phyloP scores from a whole-genome alignment of 176 grass and related monocot species.

The Raddia guianensis region DNA sequence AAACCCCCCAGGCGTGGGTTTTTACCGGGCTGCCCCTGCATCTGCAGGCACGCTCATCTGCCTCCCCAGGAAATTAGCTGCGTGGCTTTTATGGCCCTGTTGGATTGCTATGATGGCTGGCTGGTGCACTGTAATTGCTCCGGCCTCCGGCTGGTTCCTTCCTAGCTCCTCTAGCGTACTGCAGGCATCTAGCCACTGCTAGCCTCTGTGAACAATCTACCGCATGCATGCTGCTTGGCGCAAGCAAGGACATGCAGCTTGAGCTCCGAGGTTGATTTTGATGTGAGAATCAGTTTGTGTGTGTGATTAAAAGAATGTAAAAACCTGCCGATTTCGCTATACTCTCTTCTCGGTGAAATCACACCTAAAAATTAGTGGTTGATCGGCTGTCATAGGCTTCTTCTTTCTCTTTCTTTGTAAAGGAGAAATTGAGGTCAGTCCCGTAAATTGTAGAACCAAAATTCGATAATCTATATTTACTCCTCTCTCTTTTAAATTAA shows the following conservation, averaged over 20 bases:
- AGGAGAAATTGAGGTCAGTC: no score
- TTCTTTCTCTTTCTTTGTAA: no score
- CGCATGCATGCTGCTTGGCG: background rate
- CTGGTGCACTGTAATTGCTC: constrained; percentile 38
- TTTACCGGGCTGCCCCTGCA: constrained; percentile 32
- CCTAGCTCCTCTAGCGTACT: background rate
- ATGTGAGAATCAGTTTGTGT: background rate
- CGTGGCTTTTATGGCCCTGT: constrained; percentile 48
- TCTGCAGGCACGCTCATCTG: background rate
- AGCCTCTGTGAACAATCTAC: background rate
- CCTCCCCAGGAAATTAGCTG: constrained; percentile 46
- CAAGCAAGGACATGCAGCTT: background rate
- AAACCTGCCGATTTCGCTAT: background rate
- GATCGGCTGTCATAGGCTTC: background rate
- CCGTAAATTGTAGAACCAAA: no score
- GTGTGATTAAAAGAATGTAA: background rate
- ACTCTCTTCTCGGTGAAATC: background rate
- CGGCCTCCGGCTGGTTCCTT: background rate
- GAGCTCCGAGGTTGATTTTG: background rate
- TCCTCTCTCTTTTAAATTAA: no score
- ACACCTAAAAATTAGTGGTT: background rate
- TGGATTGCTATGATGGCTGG: constrained; percentile 41
- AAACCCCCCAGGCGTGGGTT: background rate
- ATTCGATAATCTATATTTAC: no score
- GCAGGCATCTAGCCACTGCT: background rate